These are phyloP conservation scores for Raphanus raphanistrum DNA, from an alignment of 345 rosid genomes.

Conservation along the genomic window DNA sequence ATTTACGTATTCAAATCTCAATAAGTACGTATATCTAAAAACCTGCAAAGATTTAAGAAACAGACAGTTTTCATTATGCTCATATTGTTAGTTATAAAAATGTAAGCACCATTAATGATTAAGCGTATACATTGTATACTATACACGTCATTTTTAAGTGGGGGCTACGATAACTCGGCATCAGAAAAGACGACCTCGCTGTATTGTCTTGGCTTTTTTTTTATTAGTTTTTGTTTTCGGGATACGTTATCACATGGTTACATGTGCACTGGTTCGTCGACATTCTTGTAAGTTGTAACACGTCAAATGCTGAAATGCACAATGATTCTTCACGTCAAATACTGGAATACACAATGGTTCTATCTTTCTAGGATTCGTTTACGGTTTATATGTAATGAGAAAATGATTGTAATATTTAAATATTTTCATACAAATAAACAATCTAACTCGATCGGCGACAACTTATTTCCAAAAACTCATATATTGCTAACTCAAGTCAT, in stretches of 20 bases:
- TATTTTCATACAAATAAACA: neutral
- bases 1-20: neutral
- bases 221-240: neutral
- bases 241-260: constrained; percentile 39
- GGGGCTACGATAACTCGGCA: constrained; percentile 29
- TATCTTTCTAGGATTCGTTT: neutral
- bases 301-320: constrained; percentile 20
- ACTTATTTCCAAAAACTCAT: neutral
- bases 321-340: neutral
- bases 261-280: constrained; percentile 37
- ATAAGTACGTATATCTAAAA: neutral
- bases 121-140: neutral
- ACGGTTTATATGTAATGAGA: neutral
- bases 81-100: neutral
- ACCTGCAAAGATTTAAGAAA: neutral
- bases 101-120: neutral
- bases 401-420: neutral
- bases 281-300: constrained; percentile 22
- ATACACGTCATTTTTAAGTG: constrained; percentile 24
- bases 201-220: constrained; percentile 31
- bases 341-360: neutral
- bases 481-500: constrained; percentile 6
- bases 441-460: neutral
- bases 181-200: constrained; percentile 35
- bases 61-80: neutral